Evolutionary conservation across 2,329 filamentous ascomycete genomes (phyloP), one percentile per base, ranked within the genome.

Genomic region (Aspergillus fructus): DNA sequence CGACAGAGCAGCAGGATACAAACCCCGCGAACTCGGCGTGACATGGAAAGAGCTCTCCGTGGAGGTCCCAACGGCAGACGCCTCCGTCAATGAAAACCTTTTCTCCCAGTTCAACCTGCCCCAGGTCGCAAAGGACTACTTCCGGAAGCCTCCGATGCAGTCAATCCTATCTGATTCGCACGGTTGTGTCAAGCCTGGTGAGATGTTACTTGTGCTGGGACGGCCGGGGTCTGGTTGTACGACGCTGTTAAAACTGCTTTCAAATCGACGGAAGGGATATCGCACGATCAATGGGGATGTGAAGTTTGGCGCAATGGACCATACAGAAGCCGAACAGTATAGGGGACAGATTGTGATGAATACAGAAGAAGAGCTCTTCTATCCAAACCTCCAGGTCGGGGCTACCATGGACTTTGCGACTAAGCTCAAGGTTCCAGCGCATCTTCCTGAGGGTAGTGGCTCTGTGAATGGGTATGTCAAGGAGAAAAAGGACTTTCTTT

Each of bases 371-470:
- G 80, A 83, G 53, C 58, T 79, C 8, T 81, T 80, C 66, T 82
- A 78, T 54, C 79, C 80, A 3, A 75, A 76, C 0, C 66, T 83
- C 9, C 81, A 78, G 0, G 80, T 82, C 4, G 78, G 75, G 5
- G 69, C 80, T 53, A 82, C 80, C 0, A 78, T 83, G 63, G 78
- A 48, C 30, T 40, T 45, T 45, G 83, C 87, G 4, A 86, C 85
- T 0, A 75, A 81, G n/a, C 87, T 89, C 49, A 88, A 88, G 68
- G 77, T 87, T 34, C 79, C 85, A 0, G 87, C 88, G 66, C 85
- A 89, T 67, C 89, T 17, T 89, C 83, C 51, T 84, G 47, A 81
- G 83, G 52, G 77, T 0, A 30, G 27, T 30, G 27, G 11, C 9
- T 30, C 27, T 83, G 7, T 77, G 78, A 37, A 79, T 79, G 27